These are phyloP conservation scores for Coccomyxa sp. DNA, from an alignment of 139 green algal genomes.

Conservation along the genomic window DNA sequence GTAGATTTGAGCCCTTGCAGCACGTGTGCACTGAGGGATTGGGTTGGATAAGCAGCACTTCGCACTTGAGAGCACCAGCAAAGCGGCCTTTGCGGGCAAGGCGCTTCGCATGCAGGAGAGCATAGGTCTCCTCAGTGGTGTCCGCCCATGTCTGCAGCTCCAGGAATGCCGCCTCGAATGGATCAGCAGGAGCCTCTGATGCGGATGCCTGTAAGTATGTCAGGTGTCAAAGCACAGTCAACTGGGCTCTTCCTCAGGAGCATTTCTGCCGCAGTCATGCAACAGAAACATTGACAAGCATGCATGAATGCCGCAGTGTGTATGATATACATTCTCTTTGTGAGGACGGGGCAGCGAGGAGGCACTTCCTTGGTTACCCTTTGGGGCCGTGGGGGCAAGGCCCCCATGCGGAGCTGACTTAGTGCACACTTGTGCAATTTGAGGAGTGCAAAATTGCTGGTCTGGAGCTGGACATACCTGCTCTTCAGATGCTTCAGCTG, in stretches of 20 bases:
- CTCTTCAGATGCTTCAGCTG: background rate
- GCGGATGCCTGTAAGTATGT: background rate
- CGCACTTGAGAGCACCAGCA: conserved; percentile 27
- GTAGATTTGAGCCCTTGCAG: background rate
- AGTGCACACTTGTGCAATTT: background rate
- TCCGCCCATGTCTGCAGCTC: conserved; percentile 68
- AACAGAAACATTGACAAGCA: background rate
- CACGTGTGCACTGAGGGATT: background rate
- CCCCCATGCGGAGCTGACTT: background rate
- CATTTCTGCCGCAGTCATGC: background rate
- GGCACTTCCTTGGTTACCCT: background rate
- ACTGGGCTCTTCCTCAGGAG: too few relatives aligned
- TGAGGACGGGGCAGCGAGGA: background rate
- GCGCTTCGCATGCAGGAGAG: conserved; percentile 53
- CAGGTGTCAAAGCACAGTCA: too few relatives aligned
- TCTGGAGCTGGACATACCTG: background rate
- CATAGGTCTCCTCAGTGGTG: conserved; percentile 42
- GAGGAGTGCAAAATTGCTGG: background rate
- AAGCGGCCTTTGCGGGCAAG: conserved; percentile 42
- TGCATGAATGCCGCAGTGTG: too few relatives aligned
- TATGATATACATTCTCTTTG: background rate
- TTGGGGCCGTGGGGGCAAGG: too few relatives aligned
- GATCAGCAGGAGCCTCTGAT: background rate
- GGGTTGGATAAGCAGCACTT: background rate
- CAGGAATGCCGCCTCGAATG: conserved; percentile 23